These are phyloP conservation scores for Domatiomyces globalis DNA, from an alignment of 2,329 filamentous ascomycete species.

Conservation along the genomic window DNA sequence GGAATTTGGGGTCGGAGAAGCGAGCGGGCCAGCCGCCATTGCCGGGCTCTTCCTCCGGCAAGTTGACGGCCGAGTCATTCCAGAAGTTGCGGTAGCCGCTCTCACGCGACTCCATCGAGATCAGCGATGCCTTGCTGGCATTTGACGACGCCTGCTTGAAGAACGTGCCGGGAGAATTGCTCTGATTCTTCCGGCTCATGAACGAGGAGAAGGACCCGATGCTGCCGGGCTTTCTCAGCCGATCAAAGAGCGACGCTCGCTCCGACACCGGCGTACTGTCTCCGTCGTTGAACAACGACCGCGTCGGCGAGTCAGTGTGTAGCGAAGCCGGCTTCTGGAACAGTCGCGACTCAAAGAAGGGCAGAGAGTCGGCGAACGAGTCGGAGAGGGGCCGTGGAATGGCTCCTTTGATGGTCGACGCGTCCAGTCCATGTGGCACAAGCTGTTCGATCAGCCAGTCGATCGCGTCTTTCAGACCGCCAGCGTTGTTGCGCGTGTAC, in stretches of 20 bases:
- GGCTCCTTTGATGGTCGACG: constrained; percentile 75
- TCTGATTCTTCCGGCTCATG: constrained; percentile 88
- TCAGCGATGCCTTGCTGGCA: constrained; percentile 85
- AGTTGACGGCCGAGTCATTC: constrained; percentile 94
- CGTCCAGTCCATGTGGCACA: constrained; percentile 77
- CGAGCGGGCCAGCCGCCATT: constrained; percentile 39
- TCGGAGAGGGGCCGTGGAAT: constrained; percentile 97
- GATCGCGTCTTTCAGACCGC: constrained; percentile 86
- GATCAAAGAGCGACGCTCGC: constrained; percentile 72
- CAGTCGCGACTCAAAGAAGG: constrained; percentile 93
- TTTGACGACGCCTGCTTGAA: constrained; percentile 86
- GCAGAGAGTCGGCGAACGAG: constrained; percentile 92
- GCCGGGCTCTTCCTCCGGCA: constrained; percentile 65
- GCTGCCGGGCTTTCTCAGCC: constrained; percentile 84
- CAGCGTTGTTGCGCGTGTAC: constrained; percentile 94
- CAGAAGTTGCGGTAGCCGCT: constrained; percentile 94
- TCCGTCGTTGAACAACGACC: constrained; percentile 69
- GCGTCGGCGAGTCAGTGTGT: constrained; percentile 78
- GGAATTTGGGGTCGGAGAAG: constrained; percentile 50
- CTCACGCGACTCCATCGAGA: constrained; percentile 88
- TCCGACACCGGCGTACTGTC: constrained; percentile 42
- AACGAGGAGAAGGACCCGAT: constrained; percentile 95
- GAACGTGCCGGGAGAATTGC: constrained; percentile 68
- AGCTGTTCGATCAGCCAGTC: constrained; percentile 82
- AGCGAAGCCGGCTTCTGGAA: constrained; percentile 80